A percentile compares a stretch with the other conserved stretches of the same genome.
These are phyloP conservation scores for Aspergillus luchuensis DNA, from an alignment of 2,329 filamentous ascomycete genomes.

Conservation along the genomic window DNA sequence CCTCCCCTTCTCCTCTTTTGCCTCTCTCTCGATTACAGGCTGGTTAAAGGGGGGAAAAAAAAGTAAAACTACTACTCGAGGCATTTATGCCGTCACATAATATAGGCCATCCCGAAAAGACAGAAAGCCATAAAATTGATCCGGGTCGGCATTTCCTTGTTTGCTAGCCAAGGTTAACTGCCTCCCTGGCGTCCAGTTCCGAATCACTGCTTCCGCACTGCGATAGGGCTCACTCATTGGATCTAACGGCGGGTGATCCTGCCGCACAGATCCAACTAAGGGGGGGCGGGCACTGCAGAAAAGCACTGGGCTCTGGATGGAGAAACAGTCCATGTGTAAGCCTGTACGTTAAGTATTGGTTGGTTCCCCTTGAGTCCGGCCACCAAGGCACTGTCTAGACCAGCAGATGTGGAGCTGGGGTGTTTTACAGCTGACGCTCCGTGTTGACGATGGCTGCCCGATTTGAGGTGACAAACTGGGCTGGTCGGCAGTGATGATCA, in stretches of 20 bases:
- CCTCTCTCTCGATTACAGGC: not conserved
- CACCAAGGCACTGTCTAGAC: slow-evolving; percentile 18
- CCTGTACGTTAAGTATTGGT: slow-evolving; percentile 17
- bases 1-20: not conserved
- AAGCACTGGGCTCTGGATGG: not conserved
- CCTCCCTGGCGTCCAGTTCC: not conserved
- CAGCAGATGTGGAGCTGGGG: slow-evolving; percentile 11
- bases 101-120: not conserved
- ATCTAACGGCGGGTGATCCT: slow-evolving; percentile 18
- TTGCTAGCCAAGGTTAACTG: slow-evolving; percentile 10
- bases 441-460: slow-evolving; percentile 20
- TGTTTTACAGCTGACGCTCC: slow-evolving; percentile 7
- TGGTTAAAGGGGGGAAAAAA: not conserved
- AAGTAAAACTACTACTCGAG: slow-evolving; percentile 1
- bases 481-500: slow-evolving; percentile 8
- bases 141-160: slow-evolving; percentile 4
- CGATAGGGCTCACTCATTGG: slow-evolving; percentile 18
- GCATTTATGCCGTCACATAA: slow-evolving; percentile 16
- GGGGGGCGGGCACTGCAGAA: slow-evolving; percentile 8
- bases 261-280: slow-evolving; percentile 14
- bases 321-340: slow-evolving; percentile 16
- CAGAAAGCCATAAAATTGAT: not conserved
- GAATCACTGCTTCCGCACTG: slow-evolving; percentile 6
- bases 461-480: slow-evolving; percentile 6
- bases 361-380: slow-evolving; percentile 6